These are phyloP conservation scores for Cubamyces lactineus DNA, from an alignment of 768 basidiomycete genomes.

Conservation along the genomic window DNA sequence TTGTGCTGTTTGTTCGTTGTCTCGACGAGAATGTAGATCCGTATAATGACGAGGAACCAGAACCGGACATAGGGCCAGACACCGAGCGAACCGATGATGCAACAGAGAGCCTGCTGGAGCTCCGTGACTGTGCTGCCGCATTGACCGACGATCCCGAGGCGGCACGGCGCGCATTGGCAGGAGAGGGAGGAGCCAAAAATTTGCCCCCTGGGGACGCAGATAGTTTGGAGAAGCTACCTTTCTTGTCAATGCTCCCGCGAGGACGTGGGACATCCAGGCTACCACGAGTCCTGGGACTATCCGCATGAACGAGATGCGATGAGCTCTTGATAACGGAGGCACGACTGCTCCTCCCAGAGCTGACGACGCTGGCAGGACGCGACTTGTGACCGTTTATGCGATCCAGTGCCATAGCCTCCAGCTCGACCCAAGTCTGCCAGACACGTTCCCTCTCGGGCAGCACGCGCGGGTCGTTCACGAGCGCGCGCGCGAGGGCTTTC, in stretches of 20 bases:
- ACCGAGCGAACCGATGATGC: conserved; percentile 63
- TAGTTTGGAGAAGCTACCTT: conserved; percentile 45
- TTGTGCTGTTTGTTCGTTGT: conserved; percentile 73
- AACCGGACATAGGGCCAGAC: conserved; percentile 64
- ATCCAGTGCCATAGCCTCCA: conserved; percentile 81
- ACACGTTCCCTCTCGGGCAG: conserved; percentile 64
- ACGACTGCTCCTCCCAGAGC: conserved; percentile 64
- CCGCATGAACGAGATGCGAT: conserved; percentile 1
- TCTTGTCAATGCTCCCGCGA: conserved; percentile 29
- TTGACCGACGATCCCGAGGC: conserved; percentile 52
- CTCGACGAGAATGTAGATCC: conserved; percentile 81
- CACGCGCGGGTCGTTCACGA: conserved; percentile 65
- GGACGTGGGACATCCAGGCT: conserved; percentile 20
- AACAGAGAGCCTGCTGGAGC: conserved; percentile 62
- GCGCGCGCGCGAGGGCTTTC: conserved; percentile 41
- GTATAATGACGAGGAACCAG: conserved; percentile 43
- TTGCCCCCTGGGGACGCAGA: conserved; percentile 45
- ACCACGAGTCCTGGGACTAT: conserved; percentile 11
- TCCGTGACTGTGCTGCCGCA: conserved; percentile 43
- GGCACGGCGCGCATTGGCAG: conserved; percentile 46
- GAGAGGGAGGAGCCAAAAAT: conserved; percentile 49
- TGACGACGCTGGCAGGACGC: conserved; percentile 64
- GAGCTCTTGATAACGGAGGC: conserved; percentile 40
- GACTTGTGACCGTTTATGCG: conserved; percentile 62
- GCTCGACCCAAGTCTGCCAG: conserved; percentile 77